These are phyloP conservation scores for Polytrichum formosum DNA, from an alignment of 225 moss, liverwort and hornwort species.

Conservation along the genomic window DNA sequence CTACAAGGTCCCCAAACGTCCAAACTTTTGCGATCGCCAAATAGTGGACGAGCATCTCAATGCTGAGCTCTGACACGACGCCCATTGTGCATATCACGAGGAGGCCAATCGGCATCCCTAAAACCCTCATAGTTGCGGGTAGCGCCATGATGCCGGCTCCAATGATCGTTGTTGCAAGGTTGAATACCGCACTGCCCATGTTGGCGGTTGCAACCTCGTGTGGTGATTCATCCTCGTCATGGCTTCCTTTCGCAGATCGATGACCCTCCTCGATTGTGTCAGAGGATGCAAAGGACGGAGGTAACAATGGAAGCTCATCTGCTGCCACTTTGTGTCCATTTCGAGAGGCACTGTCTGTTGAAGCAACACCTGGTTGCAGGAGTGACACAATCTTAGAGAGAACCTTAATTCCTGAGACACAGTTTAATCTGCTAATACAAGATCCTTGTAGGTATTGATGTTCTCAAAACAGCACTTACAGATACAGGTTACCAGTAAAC, in stretches of 20 bases:
- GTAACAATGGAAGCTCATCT: constrained; percentile 45
- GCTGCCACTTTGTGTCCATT: constrained; percentile 25
- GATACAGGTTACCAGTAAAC: background rate
- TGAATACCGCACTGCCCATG: constrained; percentile 88
- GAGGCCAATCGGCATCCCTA: constrained; percentile 68
- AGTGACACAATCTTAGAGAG: background rate
- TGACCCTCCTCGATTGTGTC: constrained; percentile 4
- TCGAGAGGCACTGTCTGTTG: background rate
- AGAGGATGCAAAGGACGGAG: constrained; percentile 15
- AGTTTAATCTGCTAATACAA: background rate
- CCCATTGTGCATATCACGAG: constrained; percentile 69
- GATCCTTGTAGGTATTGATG: background rate
- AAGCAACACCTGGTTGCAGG: constrained; percentile 14
- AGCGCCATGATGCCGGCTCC: constrained; percentile 98
- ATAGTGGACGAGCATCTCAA: constrained; percentile 82
- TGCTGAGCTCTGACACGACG: constrained; percentile 57
- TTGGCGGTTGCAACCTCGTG: constrained; percentile 47
- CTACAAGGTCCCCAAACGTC: constrained; percentile 69
- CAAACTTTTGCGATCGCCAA: constrained; percentile 48
- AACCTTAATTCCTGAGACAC: background rate
- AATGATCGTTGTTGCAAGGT: constrained; percentile 84
- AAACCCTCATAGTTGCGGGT: constrained; percentile 80
- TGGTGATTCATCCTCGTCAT: constrained; percentile 1
- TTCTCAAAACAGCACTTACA: background rate
- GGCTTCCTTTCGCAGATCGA: background rate